Base-by-base conservation (phyloP, 352 stramenopile species). In the Globisporangium emineosum region DNA sequence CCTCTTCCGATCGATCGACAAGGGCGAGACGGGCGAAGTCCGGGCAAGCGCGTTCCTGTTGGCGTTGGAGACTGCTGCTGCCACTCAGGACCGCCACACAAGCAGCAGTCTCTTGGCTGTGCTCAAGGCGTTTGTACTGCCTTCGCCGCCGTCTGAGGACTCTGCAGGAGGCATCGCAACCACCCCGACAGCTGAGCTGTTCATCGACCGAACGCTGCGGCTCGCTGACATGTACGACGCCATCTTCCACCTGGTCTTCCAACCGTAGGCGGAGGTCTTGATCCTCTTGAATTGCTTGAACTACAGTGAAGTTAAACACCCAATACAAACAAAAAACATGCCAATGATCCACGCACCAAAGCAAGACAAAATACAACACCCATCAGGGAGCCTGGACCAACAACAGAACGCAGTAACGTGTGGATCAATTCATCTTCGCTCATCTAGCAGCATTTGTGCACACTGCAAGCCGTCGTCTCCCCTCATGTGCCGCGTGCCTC, bases 161-260 rank as follows among this genome's bases (percentile, higher is more conserved):
- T 32, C 27, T 3, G 17, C 9, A 7, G 19, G 7, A 54, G n/a
- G 6, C 35, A 52, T 8, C 25, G 19, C 42, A 19, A 19, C 15
- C 13, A 33, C 8, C 51, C 21, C 23, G 15, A n/a, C 55, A 25
- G 37, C 17, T 23, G 57, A 60, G 60, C 37, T 58, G 17, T 47
- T 35, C 9, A 37, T 21, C 37, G 60, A 63, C 47, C 62, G 62
- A 19, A 13, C 43, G 15, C 23, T 67, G 25, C 54, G 55, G 40
- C 55, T 57, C 8, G 4, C 33, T 2, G 62, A 67, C 30, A 30
- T 62, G 40, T 21, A 42, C 53, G 19, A 62, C 43, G 47, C 29
- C 10, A 27, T 67, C 30, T 67, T 57, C 47, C 54, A 62, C 35
- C 8, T 58, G 21, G 43, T 67, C 47, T 62, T 63, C 47, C 45